Evolutionary conservation across 257 asterid genomes (phyloP).

Genomic region (Solanum lycopersicoides): DNA sequence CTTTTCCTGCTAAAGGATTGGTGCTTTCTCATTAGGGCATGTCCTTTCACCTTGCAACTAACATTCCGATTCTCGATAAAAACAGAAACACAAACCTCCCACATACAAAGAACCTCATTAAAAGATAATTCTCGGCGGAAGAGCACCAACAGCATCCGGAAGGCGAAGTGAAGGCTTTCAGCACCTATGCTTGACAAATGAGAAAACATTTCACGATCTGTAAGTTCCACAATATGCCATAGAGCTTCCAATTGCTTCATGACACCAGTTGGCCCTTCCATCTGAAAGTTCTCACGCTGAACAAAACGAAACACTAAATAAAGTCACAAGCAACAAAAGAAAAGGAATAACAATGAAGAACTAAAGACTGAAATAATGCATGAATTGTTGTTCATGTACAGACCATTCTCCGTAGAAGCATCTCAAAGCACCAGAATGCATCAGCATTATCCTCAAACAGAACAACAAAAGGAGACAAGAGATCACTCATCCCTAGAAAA

Average conservation of each 20-base stretch:
- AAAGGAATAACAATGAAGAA: neutral
- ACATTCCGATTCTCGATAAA: neutral
- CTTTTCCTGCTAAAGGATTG: neutral
- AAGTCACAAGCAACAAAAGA: neutral
- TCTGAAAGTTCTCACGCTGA: slow-evolving; percentile 90
- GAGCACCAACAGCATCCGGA: slow-evolving; percentile 96
- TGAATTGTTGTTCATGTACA: neutral
- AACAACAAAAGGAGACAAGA: slow-evolving; percentile 92
- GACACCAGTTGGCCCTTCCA: slow-evolving; percentile 97
- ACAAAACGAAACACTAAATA: slow-evolving; percentile 2
- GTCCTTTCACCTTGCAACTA: neutral
- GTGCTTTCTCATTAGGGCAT: neutral
- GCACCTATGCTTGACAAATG: slow-evolving; percentile 86
- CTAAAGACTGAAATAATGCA: neutral
- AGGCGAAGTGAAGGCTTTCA: slow-evolving; percentile 97
- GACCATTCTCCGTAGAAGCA: slow-evolving; percentile 95
- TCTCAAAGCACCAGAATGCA: slow-evolving; percentile 99
- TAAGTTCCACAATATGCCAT: slow-evolving; percentile 86
- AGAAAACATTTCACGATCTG: slow-evolving; percentile 80
- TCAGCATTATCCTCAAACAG: slow-evolving; percentile 96
- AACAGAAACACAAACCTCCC: slow-evolving; percentile 80
- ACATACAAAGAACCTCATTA: slow-evolving; percentile 86
- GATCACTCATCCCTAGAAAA: slow-evolving; percentile 87
- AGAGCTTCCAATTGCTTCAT: slow-evolving; percentile 94
- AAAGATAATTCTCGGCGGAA: slow-evolving; percentile 95